Percentiles rank a stretch among this genome's conserved stretches.
Evolutionary conservation across 495 filamentous ascomycete species (phyloP).

Genomic region (Talaromyces stipitatus): DNA sequence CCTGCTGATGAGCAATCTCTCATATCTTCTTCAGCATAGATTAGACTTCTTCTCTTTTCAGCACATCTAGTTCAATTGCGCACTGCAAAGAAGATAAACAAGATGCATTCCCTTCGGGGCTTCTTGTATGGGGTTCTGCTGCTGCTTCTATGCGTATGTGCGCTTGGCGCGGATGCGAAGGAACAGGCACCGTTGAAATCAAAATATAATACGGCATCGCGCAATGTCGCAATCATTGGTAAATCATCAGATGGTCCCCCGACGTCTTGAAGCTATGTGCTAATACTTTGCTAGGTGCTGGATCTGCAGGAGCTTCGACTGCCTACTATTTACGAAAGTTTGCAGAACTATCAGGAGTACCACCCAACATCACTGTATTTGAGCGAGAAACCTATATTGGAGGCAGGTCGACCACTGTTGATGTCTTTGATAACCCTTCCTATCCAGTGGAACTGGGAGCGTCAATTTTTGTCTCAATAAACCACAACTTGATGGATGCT

Average conservation of each 20-base stretch:
- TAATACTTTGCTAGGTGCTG: conserved; percentile 58
- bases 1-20: background rate
- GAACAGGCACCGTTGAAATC: conserved; percentile 19
- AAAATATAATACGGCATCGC: conserved; percentile 7
- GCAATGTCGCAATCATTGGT: conserved; percentile 41
- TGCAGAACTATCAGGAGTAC: conserved; percentile 43
- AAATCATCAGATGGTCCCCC: background rate
- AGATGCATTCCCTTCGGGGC: background rate
- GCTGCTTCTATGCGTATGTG: background rate
- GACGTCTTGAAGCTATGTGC: background rate
- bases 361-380: conserved; percentile 77
- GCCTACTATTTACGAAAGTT: conserved; percentile 75
- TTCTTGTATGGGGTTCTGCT: background rate
- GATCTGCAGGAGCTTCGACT: conserved; percentile 78
- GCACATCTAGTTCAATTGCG: background rate
- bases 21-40: background rate
- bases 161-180: conserved; percentile 11
- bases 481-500: conserved; percentile 72
- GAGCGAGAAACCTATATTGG: conserved; percentile 76
- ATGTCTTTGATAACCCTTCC: conserved; percentile 62
- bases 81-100: background rate
- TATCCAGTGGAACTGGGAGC: conserved; percentile 82
- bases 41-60: background rate
- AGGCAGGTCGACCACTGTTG: conserved; percentile 82
- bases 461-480: conserved; percentile 85